These are phyloP conservation scores for Sarocladiaceae sp. DNA, from an alignment of 2,329 filamentous ascomycete species.

Conservation along the genomic window DNA sequence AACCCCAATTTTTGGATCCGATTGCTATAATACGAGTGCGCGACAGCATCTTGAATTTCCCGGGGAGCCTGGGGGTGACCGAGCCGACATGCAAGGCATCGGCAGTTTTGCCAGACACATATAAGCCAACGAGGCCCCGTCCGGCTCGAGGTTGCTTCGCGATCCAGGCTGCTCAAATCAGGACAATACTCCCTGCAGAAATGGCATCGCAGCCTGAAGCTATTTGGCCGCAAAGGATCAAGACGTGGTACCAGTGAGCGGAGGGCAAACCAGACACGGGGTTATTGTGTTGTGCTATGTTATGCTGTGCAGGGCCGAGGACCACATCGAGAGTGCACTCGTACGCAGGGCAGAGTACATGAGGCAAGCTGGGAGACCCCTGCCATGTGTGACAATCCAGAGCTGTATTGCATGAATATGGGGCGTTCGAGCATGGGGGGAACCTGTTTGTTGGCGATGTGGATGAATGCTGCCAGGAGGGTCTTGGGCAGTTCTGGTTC, in stretches of 20 bases:
- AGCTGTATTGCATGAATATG: conserved; percentile 9
- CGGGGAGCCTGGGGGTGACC: neutral
- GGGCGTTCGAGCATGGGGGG: conserved; percentile 3
- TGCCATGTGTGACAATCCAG: conserved; percentile 2
- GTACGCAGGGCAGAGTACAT: neutral
- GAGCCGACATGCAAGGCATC: conserved; percentile 7
- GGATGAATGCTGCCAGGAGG: neutral
- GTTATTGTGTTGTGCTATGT: too few species aligned
- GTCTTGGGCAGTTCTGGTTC: neutral
- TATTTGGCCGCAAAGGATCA: neutral
- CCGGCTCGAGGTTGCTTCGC: neutral
- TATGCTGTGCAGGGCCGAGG: too few species aligned
- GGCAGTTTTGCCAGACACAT: conserved; percentile 7
- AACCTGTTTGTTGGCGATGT: conserved; percentile 7
- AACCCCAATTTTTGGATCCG: neutral
- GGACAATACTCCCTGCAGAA: neutral
- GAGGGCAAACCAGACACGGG: neutral
- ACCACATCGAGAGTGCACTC: too few species aligned
- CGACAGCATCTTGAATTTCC: neutral
- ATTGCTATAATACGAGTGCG: neutral
- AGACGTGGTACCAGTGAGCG: conserved; percentile 7
- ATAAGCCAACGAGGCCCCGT: neutral
- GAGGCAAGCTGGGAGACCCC: conserved; percentile 9
- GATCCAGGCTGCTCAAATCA: neutral
- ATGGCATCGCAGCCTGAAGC: neutral